Evolutionary conservation across 2,329 filamentous ascomycete species (phyloP).

Genomic region (Diaporthe sp.): DNA sequence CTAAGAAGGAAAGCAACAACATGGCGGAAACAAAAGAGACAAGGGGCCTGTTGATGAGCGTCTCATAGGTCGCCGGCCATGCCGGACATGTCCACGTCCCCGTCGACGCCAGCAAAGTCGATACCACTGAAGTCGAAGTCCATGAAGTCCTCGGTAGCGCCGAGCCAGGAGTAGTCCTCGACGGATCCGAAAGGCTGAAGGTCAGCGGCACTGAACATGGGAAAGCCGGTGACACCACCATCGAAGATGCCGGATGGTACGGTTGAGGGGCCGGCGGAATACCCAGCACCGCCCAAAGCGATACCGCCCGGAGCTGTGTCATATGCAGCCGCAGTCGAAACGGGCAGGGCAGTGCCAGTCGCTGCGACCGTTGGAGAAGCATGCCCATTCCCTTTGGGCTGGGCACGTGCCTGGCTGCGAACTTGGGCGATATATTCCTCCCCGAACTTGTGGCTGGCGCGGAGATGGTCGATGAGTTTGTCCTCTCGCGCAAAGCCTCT

Average conservation of each 20-base stretch:
- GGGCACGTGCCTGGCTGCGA: not conserved
- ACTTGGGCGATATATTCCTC: not conserved
- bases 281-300: not conserved
- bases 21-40: not conserved
- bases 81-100: not conserved
- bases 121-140: not conserved
- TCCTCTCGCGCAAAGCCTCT: not conserved
- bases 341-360: not conserved
- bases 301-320: too few species aligned
- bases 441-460: not conserved
- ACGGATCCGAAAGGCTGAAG: not conserved
- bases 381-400: not conserved
- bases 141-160: not conserved
- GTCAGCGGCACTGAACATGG: not conserved
- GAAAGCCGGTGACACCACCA: not conserved
- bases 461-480: not conserved
- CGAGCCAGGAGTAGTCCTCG: not conserved
- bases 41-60: rapidly evolving
- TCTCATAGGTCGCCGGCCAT: not conserved
- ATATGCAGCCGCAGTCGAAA: not conserved
- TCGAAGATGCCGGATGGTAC: not conserved
- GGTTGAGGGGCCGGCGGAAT: not conserved
- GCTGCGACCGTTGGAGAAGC: rapidly evolving
- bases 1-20: too few species aligned
- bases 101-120: not conserved